Conservation (phyloP, 1,139 yeast species). For the Lodderomyces pseudojiufengensis region DNA sequence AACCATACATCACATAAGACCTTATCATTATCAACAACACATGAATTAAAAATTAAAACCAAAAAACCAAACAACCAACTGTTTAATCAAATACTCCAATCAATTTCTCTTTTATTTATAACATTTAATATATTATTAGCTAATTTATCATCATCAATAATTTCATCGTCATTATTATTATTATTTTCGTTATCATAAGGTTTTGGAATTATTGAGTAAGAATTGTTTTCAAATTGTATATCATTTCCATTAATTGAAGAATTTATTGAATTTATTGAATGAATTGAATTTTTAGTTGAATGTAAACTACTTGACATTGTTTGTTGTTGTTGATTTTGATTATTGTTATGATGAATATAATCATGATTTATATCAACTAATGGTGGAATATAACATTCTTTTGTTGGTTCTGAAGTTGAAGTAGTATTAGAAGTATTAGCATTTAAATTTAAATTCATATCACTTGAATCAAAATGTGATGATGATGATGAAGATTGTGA, state of each 20-base stretch:
- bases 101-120: not conserved
- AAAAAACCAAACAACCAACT: not conserved
- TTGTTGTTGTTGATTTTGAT: not conserved
- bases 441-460: too few relatives aligned
- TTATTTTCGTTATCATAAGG: too few relatives aligned
- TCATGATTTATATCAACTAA: conserved; percentile 2
- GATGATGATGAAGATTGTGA: not conserved
- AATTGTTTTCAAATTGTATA: too few relatives aligned
- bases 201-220: too few relatives aligned
- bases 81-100: conserved; percentile 2
- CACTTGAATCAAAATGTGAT: not conserved
- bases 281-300: conserved; percentile 2
- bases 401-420: not conserved
- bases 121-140: conserved; percentile 3
- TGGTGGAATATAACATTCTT: conserved; percentile 4
- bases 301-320: not conserved
- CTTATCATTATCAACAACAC: too few relatives aligned
- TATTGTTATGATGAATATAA: not conserved
- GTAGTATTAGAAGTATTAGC: too few relatives aligned
- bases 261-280: not conserved
- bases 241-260: too few relatives aligned
- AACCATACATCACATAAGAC: too few relatives aligned
- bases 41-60: not conserved
- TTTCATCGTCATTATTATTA: too few relatives aligned
- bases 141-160: too few relatives aligned